phyloP scores from a whole-genome alignment of 306 rosid genomes.

The Comarum palustre region DNA sequence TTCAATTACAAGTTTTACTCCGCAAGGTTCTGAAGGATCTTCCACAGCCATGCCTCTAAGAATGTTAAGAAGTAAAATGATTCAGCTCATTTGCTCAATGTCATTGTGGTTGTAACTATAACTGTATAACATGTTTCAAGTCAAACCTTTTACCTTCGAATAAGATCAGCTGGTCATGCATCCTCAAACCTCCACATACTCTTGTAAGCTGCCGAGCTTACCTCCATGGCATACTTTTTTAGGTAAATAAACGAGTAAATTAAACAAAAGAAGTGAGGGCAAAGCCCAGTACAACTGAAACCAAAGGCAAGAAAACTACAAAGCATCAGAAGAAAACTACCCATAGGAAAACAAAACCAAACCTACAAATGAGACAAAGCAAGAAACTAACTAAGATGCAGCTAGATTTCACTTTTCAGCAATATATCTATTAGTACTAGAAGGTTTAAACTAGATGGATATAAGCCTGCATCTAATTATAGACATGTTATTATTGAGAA shows the following conservation, averaged over 20 bases:
- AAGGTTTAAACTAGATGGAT: too few relatives aligned
- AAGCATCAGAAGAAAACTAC: too few relatives aligned
- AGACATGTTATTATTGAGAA: too few relatives aligned
- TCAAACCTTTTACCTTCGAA: conserved; percentile 61
- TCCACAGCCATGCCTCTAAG: conserved; percentile 92
- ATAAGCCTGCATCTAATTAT: too few relatives aligned
- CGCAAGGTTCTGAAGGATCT: conserved; percentile 71
- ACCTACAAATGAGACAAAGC: neutral
- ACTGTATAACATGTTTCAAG: neutral
- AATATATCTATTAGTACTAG: too few relatives aligned
- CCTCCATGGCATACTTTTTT: conserved; percentile 68
- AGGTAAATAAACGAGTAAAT: neutral
- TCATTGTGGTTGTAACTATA: neutral
- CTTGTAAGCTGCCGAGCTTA: conserved; percentile 88
- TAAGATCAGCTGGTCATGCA: conserved; percentile 84
- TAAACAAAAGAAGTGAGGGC: neutral
- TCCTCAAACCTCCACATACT: conserved; percentile 88
- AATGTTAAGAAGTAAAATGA: conserved; percentile 10
- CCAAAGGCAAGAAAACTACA: neutral
- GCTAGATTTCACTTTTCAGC: neutral
- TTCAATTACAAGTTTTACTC: conserved; percentile 74
- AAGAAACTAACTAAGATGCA: neutral
- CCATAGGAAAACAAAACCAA: neutral
- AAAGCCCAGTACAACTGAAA: neutral
- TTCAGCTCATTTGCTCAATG: neutral